These are phyloP conservation scores for Plasmodium reichenowi DNA, from an alignment of 169 alveolate species.

Conservation along the genomic window DNA sequence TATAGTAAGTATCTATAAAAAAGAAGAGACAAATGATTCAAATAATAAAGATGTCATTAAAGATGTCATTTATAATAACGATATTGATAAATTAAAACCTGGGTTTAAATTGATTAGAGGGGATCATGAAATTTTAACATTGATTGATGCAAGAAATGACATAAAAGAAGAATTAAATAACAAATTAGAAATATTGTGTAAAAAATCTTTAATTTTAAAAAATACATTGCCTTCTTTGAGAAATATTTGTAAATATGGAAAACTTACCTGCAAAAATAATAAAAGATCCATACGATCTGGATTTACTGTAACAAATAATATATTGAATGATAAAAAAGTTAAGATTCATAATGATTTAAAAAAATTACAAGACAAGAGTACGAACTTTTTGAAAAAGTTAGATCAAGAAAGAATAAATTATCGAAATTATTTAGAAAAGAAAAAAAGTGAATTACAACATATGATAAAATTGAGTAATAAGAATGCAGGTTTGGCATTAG, in stretches of 20 bases:
- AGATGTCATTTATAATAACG: conserved; percentile 4
- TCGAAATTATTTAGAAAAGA: conserved; percentile 49
- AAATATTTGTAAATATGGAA: conserved; percentile 68
- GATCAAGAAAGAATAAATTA: conserved; percentile 71
- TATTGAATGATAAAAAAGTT: conserved; percentile 28
- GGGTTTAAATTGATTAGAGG: conserved; percentile 70
- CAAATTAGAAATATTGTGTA: conserved; percentile 31
- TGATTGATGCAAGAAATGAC: conserved; percentile 64
- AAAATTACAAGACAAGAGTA: conserved; percentile 57
- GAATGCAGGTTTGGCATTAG: conserved; percentile 67
- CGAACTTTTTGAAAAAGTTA: conserved; percentile 32
- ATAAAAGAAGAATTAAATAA: conserved; percentile 53
- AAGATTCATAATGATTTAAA: conserved; percentile 40
- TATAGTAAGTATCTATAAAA: conserved; percentile 3
- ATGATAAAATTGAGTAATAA: conserved; percentile 67
- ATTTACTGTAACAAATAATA: conserved; percentile 42
- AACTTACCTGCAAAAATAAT: conserved; percentile 63
- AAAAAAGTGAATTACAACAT: conserved; percentile 64
- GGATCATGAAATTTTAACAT: conserved; percentile 52
- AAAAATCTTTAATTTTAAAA: conserved; percentile 48
- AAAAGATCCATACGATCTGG: conserved; percentile 57
- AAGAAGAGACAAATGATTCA: background rate
- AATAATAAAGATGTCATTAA: too few species aligned
- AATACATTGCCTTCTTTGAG: conserved; percentile 48
- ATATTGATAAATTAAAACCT: conserved; percentile 29